phyloP scores from a whole-genome alignment of 1,284 basidiomycete species.

The Pseudozyma pruni region DNA sequence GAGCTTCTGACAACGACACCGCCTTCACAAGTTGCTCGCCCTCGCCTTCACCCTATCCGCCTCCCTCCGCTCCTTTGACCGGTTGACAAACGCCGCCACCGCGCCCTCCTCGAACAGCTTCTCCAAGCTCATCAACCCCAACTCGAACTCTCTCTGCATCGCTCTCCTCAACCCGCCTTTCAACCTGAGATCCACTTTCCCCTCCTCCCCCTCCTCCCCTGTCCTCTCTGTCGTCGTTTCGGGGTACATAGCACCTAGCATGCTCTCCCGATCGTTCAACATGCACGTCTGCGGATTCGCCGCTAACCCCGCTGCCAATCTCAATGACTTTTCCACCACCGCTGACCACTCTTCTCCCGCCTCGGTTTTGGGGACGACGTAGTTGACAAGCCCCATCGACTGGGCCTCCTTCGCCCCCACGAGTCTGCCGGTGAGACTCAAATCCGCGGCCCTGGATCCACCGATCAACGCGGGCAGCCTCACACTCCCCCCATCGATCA shows the following conservation, averaged over 20 bases:
- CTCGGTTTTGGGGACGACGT: conserved; percentile 1
- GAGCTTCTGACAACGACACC: too few relatives aligned
- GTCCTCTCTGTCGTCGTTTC: background rate
- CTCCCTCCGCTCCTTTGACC: conserved; percentile 19
- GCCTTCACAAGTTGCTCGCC: conserved; percentile 27
- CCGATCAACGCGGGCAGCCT: conserved; percentile 37
- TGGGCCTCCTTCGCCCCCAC: conserved; percentile 26
- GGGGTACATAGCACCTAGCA: conserved; percentile 26
- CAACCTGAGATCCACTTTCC: conserved; percentile 28
- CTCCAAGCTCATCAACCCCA: conserved; percentile 28
- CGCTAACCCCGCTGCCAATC: conserved; percentile 21
- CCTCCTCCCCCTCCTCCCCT: background rate
- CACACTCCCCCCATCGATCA: conserved; percentile 45
- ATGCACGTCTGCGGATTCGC: conserved; percentile 42
- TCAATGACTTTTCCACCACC: conserved; percentile 26
- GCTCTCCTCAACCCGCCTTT: conserved; percentile 29
- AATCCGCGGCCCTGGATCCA: conserved; percentile 26
- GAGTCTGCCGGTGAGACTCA: conserved; percentile 31
- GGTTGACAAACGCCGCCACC: conserved; percentile 37
- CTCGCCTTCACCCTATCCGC: conserved; percentile 22
- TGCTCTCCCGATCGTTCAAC: conserved; percentile 41
- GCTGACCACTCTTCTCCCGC: background rate
- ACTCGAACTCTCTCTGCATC: conserved; percentile 38
- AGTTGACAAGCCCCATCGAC: conserved; percentile 36
- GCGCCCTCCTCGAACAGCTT: conserved; percentile 34